Percentiles rank a stretch among this genome's conserved stretches.
These are phyloP conservation scores for Harringtonia aguacate DNA, from an alignment of 2,329 filamentous ascomycete genomes.

Conservation along the genomic window DNA sequence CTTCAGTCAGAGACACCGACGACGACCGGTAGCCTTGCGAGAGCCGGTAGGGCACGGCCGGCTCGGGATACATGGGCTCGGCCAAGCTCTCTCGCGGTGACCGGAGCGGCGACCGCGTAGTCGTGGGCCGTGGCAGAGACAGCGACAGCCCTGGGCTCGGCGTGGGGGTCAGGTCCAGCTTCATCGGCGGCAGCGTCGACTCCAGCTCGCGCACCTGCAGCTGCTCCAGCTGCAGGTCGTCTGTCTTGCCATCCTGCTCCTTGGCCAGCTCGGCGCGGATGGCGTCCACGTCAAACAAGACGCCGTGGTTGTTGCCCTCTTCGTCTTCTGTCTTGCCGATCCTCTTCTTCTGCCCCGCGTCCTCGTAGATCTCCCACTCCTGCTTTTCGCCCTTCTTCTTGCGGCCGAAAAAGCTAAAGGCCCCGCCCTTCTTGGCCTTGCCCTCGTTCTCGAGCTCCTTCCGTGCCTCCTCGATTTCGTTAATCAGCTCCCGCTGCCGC, in stretches of 20 bases:
- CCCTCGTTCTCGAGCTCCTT: constrained; percentile 75
- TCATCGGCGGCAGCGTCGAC: constrained; percentile 84
- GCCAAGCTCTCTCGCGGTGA: constrained; percentile 18
- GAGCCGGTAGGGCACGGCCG: constrained; percentile 5
- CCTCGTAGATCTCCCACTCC: constrained; percentile 91
- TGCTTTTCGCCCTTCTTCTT: constrained; percentile 75
- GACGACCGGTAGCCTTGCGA: constrained; percentile 4
- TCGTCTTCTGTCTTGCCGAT: constrained; percentile 32
- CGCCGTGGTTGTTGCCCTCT: constrained; percentile 44
- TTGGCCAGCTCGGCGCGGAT: constrained; percentile 77
- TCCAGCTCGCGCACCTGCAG: constrained; percentile 68
- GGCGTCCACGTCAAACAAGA: constrained; percentile 92
- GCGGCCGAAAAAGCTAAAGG: constrained; percentile 69
- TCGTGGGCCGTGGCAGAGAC: constrained; percentile 17
- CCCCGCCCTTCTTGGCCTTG: constrained; percentile 44
- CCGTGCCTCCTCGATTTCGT: constrained; percentile 90
- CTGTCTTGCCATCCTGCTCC: constrained; percentile 36
- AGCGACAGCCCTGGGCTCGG: constrained; percentile 14
- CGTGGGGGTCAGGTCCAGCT: constrained; percentile 45
- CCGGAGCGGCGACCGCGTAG: constrained; percentile 16
- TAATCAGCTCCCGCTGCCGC: constrained; percentile 85
- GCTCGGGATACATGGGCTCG: background rate
- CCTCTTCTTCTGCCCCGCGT: constrained; percentile 21
- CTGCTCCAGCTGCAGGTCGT: constrained; percentile 23
- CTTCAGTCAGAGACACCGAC: constrained; percentile 9